Evolutionary conservation across 345 rosid genomes (phyloP), one percentile per base, ranked within the genome.

Genomic region (Viola odorata): DNA sequence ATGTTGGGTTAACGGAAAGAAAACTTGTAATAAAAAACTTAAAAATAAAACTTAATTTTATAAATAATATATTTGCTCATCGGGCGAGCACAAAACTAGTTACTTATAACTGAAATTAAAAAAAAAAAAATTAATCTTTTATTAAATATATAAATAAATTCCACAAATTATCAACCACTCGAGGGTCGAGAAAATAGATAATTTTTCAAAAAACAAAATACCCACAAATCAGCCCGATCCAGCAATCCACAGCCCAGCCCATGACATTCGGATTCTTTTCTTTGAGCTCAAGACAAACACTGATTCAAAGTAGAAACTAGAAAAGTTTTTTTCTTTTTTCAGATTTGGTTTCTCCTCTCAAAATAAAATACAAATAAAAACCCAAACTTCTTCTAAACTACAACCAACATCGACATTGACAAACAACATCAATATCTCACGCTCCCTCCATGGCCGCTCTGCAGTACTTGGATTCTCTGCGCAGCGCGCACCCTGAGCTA

Each of bases 401-500:
- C 32, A 23, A 23, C 32, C 32, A 23, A 23, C 32, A 23, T 23
- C 32, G 32, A 23, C 32, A 23, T 23, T 23, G 32, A 32, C 55
- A 17, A 14, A 55, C 42, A 5, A 12, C 13, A 36, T 36, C 12
- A n/a, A 36, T 47, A n/a, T 42, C 12, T 38, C 8, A 0, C 63
- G 1, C 12, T 32, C 16, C 12, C 16, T 40, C 32, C 74, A 94
- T 94, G 99, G 88, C 96, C 49, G 99, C 99, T 64, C 87, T 95
- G 44, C 82, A 86, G 40, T 91, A 91, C 79, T 69, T 91, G 72
- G 97, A 95, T 52, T 64, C 92, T 42, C 79, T 74, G 59, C 82
- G 91, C 58, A 84, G 49, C 57, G 77, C 77, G 57, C 84, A 86
- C 49, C 97, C 97, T 8, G 99, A 95, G 72, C 84, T 85, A 15